These are phyloP conservation scores for Curvularia hawaiiensis DNA, from an alignment of 2,329 filamentous ascomycete species.

Conservation along the genomic window DNA sequence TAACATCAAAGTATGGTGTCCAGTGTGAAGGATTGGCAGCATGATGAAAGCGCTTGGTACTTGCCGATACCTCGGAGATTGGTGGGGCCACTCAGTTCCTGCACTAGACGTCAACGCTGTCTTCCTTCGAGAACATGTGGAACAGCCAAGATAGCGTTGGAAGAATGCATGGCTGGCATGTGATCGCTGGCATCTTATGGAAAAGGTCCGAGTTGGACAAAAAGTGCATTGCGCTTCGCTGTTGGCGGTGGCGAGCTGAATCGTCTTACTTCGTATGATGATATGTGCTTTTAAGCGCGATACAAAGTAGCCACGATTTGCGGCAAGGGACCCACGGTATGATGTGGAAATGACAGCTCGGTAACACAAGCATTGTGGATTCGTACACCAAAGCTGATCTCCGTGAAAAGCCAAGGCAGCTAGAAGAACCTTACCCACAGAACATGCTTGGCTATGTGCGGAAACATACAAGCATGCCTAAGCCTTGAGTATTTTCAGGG, in stretches of 20 bases:
- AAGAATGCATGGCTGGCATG: neutral
- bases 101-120: neutral
- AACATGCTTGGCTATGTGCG: no score
- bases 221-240: neutral
- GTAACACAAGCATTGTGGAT: neutral
- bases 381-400: neutral
- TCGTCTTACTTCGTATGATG: neutral
- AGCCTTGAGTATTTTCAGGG: neutral
- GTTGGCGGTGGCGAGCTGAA: no score
- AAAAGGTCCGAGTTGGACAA: neutral
- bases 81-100: constrained; percentile 2
- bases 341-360: neutral
- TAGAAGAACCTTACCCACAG: neutral
- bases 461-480: neutral
- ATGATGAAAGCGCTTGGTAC: neutral
- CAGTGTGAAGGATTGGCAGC: neutral
- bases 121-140: neutral
- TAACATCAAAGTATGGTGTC: neutral
- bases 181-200: neutral
- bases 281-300: neutral
- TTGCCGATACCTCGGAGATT: constrained; percentile 5
- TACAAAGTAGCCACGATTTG: neutral
- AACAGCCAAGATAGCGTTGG: neutral
- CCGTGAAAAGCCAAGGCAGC: neutral
- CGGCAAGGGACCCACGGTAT: neutral